phyloP scores from a whole-genome alignment of 2,329 filamentous ascomycete genomes.

The Akanthomyces muscarius region DNA sequence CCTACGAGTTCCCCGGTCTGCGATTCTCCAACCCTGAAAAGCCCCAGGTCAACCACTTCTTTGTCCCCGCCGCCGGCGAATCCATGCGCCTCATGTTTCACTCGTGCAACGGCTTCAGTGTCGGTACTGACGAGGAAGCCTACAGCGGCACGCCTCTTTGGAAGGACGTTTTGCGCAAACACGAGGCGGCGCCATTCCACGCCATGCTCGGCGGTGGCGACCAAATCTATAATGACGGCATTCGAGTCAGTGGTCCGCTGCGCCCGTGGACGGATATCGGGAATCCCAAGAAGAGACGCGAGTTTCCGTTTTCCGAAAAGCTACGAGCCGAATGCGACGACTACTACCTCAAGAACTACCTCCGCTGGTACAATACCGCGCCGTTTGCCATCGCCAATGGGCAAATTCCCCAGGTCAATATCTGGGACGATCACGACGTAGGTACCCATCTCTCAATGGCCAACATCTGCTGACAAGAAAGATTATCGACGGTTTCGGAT shows the following conservation, averaged over 20 bases:
- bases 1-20: conserved; percentile 69
- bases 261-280: conserved; percentile 77
- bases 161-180: conserved; percentile 85
- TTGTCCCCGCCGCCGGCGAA: conserved; percentile 75
- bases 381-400: conserved; percentile 82
- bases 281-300: conserved; percentile 77
- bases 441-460: conserved; percentile 32
- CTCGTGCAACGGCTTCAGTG: conserved; percentile 94
- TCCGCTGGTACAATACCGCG: conserved; percentile 77
- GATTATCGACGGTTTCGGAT: conserved; percentile 89
- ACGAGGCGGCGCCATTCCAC: conserved; percentile 79
- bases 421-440: conserved; percentile 94
- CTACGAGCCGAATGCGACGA: conserved; percentile 81
- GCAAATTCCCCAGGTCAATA: conserved; percentile 92
- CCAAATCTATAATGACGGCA: conserved; percentile 94
- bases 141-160: conserved; percentile 91
- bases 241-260: conserved; percentile 79
- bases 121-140: conserved; percentile 77
- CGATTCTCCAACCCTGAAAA: conserved; percentile 55
- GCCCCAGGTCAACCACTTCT: conserved; percentile 66
- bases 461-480: conserved; percentile 37
- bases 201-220: conserved; percentile 94
- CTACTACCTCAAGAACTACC: conserved; percentile 88
- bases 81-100: conserved; percentile 99
- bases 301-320: conserved; percentile 70